Evolutionary conservation across 176 grass and related monocot species (phyloP).

Genomic region (Cymbopogon citratus): DNA sequence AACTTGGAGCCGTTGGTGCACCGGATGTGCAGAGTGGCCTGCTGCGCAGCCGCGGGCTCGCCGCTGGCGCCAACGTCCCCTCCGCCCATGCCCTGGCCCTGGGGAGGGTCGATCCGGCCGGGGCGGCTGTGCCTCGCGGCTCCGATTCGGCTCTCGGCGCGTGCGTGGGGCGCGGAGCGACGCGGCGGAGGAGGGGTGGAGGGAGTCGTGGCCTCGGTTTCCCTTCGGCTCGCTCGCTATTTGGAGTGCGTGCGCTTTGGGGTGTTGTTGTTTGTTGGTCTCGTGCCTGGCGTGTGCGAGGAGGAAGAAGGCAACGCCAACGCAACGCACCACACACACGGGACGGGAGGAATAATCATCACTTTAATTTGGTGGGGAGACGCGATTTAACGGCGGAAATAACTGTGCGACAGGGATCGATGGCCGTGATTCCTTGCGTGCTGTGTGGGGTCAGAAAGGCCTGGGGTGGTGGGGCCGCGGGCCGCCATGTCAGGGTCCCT

Average conservation of each 20-base stretch:
- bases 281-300: slow-evolving; percentile 2
- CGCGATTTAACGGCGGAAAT: slow-evolving; percentile 32
- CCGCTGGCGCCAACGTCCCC: slow-evolving; percentile 20
- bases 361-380: not conserved
- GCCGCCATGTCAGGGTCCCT: too few species aligned
- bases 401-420: slow-evolving; percentile 7
- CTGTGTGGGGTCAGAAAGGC: not conserved
- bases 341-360: not conserved
- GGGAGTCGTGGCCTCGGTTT: not conserved
- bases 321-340: too few species aligned
- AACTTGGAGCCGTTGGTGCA: slow-evolving; percentile 75
- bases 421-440: slow-evolving; percentile 39
- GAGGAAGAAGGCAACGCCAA: slow-evolving; percentile 20
- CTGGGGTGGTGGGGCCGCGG: not conserved
- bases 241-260: slow-evolving; percentile 16
- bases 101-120: slow-evolving; percentile 31
- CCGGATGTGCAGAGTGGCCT: slow-evolving; percentile 67
- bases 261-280: not conserved
- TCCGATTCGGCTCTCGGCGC: slow-evolving; percentile 18
- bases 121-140: not conserved
- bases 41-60: slow-evolving; percentile 13
- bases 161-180: not conserved
- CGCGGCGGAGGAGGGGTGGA: not conserved
- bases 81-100: slow-evolving; percentile 42
- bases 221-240: slow-evolving; percentile 7